Base-by-base conservation (phyloP, 257 asterid genomes). In the Solanum peruvianum region DNA sequence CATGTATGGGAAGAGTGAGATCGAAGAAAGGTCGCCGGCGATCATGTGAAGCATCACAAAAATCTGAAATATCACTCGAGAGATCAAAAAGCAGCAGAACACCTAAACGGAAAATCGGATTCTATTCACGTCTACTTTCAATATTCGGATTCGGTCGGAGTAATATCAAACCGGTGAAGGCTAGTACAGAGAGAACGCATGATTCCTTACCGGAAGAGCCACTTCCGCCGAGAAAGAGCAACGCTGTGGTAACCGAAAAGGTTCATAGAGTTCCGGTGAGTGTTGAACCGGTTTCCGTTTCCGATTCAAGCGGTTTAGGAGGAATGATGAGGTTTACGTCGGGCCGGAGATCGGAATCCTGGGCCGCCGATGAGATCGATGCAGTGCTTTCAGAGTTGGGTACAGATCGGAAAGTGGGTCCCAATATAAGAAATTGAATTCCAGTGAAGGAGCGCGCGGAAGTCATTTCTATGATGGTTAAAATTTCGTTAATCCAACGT, bases 1-100 rank as follows among this genome's bases (percentile, higher is more conserved):
- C 99, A 5, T 96, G 99, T 72, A 95, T 95, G 88, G 99, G 99
- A 80, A 91, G 98, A 87, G 98, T 96, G 71, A 86, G 98, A 88
- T 96, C 98, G 49, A 96, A 94, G 92, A 94, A 93, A 45, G 81
- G 96, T 44, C 92, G 99, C 66, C 92, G 96, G 86, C 85, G 94
- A 87, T 92, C 98, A 12, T 21, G 69, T 14, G 93, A 16, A 27
- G 66, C 93, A 69, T 44, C 85, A 72, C 87, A 86, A 29, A 92
- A 78, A 88, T 89, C 78, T 45, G 95, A 88, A 6, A 91, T 88
- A 49, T 42, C 90, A 35, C 21, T 67, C 6, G 92, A 89, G 86
- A 91, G 87, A 84, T 44, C 86, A 20, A 88, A 88, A 52, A 91
- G 86, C 86, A 88, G 87, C 35, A 88, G 84, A 9, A 93, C 37